phyloP scores from a whole-genome alignment of 257 asterid species.

The Cinchona pubescens region DNA sequence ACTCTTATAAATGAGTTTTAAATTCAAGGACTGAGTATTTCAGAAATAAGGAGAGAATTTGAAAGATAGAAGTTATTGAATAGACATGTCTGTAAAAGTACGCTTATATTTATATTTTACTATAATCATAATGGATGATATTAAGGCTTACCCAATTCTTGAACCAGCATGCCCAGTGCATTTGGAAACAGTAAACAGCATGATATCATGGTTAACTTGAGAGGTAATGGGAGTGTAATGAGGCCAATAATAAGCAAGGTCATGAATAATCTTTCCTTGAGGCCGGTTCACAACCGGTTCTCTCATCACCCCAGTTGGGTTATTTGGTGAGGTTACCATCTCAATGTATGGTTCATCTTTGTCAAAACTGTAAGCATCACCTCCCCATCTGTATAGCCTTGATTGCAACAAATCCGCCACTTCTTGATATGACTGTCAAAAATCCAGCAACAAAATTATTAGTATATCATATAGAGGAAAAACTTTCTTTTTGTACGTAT shows the following conservation, averaged over 20 bases:
- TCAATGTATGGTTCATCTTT: constrained; percentile 60
- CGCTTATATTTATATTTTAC: too few relatives aligned
- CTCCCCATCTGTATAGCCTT: constrained; percentile 63
- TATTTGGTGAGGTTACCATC: constrained; percentile 74
- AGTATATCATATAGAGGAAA: neutral
- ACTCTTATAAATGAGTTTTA: too few relatives aligned
- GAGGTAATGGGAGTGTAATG: constrained; percentile 75
- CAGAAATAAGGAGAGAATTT: too few relatives aligned
- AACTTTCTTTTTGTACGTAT: too few relatives aligned
- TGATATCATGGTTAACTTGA: constrained; percentile 53
- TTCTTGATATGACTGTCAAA: constrained; percentile 61
- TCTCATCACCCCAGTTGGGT: constrained; percentile 57
- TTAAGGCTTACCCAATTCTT: constrained; percentile 61
- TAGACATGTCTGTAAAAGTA: too few relatives aligned
- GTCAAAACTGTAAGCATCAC: constrained; percentile 55
- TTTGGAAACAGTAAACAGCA: constrained; percentile 86
- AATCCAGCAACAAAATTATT: neutral
- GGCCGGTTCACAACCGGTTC: constrained; percentile 51
- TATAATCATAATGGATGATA: too few relatives aligned
- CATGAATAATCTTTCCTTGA: constrained; percentile 51
- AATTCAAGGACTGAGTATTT: too few relatives aligned
- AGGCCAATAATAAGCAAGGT: constrained; percentile 92
- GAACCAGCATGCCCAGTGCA: constrained; percentile 95
- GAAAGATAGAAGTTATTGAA: too few relatives aligned
- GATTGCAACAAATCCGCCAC: constrained; percentile 48